Base-by-base conservation (phyloP, 768 basidiomycete species). In the Calocybe gangraenosa region DNA sequence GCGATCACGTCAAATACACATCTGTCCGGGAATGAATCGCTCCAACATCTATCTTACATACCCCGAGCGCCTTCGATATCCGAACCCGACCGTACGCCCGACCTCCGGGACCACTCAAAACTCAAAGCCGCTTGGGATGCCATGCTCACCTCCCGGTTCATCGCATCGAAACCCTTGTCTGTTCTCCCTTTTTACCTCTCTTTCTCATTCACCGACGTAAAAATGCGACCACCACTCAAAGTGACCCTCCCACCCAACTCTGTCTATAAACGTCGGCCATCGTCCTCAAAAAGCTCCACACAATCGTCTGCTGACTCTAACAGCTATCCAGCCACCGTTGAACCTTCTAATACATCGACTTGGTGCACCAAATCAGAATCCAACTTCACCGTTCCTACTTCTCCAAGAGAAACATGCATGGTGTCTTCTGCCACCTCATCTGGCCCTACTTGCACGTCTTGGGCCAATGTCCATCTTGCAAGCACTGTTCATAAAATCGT, bases 121-220 rank as follows among this genome's bases (percentile, higher is more conserved):
- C 70, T 88, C 33, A 75, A 76, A 58, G 64, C 67, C 3, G 78
- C 83, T 3, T 87, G 85, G 83, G 77, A 81, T 42, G 71, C 73
- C 32, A 84, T 87, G 83, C 71, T 87, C 21, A 59, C 72, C 35
- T 67, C 62, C 18, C 69, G 78, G 14, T 84, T 84, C 55, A 64
- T 87, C 25, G 65, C 77, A 0, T 59, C 74, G 7, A 74, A 74
- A 15, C 58, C 81, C 6, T 65, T 79, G 48, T 73, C 79, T 14
- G 70, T 86, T 40, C 69, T 87, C 40, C 83, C 82, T 0, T 82
- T 87, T 50, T 82, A 87, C 53, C 67, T 88, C 30, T 75, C 75
- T 14, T 74, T 71, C 42, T 49, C 54, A 7, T 87, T 87, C 52
- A 56, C 58, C 7, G 74, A 79, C 37, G 70, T 83, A 37, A 71